Evolutionary conservation across 805 yeast species (phyloP).

Genomic region (Ogataea philodendri): DNA sequence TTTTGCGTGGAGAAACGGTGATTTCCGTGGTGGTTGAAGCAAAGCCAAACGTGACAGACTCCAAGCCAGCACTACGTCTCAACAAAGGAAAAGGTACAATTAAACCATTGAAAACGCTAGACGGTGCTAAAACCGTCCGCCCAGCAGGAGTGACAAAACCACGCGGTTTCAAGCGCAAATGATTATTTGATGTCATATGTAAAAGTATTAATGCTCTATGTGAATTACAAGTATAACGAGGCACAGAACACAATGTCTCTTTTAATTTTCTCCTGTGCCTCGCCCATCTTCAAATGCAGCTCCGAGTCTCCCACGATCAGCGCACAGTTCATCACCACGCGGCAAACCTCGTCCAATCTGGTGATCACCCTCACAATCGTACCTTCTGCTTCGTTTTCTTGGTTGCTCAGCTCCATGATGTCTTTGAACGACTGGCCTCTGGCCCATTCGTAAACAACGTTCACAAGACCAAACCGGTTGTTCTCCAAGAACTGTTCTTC

Average conservation of each 20-base stretch:
- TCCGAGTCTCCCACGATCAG: slow-evolving; percentile 90
- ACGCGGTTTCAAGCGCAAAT: slow-evolving; percentile 20
- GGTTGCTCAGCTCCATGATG: slow-evolving; percentile 83
- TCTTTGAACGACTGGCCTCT: slow-evolving; percentile 88
- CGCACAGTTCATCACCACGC: slow-evolving; percentile 92
- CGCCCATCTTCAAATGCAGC: slow-evolving; percentile 84
- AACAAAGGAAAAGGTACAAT: slow-evolving; percentile 34
- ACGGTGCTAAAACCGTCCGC: slow-evolving; percentile 20
- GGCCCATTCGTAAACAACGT: slow-evolving; percentile 98
- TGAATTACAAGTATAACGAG: slow-evolving; percentile 67
- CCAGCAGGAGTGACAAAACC: slow-evolving; percentile 24
- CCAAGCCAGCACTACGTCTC: slow-evolving; percentile 33
- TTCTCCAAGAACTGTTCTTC: slow-evolving; percentile 82
- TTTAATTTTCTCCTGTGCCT: slow-evolving; percentile 91
- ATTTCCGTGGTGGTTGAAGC: slow-evolving; percentile 69
- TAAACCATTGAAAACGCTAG: slow-evolving; percentile 29
- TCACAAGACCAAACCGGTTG: slow-evolving; percentile 85
- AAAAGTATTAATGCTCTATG: slow-evolving; percentile 3
- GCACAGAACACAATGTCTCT: slow-evolving; percentile 98
- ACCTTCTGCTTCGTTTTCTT: slow-evolving; percentile 73
- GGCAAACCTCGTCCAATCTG: slow-evolving; percentile 88
- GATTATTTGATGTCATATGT: slow-evolving; percentile 1
- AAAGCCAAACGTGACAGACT: slow-evolving; percentile 42
- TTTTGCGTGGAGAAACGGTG: slow-evolving; percentile 85
- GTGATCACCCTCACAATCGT: slow-evolving; percentile 95